Conservation (phyloP, 139 green algal genomes). For the Volvox africanus region DNA sequence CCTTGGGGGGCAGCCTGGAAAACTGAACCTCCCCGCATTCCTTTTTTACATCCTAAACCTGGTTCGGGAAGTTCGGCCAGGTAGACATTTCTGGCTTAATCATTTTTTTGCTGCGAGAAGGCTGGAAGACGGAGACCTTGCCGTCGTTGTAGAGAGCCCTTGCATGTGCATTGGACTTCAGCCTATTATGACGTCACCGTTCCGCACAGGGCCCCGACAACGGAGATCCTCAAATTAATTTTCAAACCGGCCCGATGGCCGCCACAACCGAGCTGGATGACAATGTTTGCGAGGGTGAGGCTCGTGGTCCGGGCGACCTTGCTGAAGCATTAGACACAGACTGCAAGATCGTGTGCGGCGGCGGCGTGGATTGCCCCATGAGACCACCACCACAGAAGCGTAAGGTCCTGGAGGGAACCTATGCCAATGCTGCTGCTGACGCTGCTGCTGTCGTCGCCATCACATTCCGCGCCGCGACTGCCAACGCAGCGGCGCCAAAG, state of each 20-base stretch:
- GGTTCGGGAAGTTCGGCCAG: too few relatives aligned
- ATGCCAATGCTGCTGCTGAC: neutral
- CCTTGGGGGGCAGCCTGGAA: too few relatives aligned
- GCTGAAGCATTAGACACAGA: neutral
- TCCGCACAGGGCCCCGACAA: neutral
- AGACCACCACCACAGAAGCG: conserved; percentile 13
- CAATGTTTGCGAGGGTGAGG: neutral
- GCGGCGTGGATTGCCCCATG: neutral
- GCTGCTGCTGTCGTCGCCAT: neutral
- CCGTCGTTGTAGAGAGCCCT: too few relatives aligned
- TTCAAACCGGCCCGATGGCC: neutral
- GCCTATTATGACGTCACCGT: too few relatives aligned
- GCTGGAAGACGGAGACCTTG: too few relatives aligned
- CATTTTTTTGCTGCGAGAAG: too few relatives aligned
- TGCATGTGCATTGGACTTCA: too few relatives aligned
- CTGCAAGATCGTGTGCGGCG: neutral
- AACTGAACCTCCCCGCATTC: too few relatives aligned
- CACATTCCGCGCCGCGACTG: neutral
- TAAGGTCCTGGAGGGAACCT: neutral
- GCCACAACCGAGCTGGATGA: neutral
- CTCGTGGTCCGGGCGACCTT: neutral
- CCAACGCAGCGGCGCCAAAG: too few relatives aligned
- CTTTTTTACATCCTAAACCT: too few relatives aligned
- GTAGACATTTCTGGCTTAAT: too few relatives aligned
- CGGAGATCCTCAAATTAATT: neutral